Conservation (phyloP, 176 grass and related monocot genomes). For the Oryza punctata region DNA sequence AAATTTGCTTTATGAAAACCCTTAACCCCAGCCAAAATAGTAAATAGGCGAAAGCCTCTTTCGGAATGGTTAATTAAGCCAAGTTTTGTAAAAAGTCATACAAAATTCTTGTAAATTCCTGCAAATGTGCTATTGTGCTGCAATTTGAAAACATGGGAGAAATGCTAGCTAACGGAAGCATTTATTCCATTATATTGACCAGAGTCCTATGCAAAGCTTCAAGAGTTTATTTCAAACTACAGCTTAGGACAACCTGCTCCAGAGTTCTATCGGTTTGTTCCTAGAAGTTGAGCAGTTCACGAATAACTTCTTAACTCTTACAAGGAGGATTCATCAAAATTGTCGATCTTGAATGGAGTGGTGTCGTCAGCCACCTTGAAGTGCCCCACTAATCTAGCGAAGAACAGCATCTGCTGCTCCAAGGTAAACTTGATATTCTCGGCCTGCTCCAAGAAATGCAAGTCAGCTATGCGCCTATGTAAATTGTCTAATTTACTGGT, state of each 20-base stretch:
- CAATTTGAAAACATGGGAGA: neutral
- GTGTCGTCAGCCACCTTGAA: conserved; percentile 82
- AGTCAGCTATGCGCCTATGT: neutral
- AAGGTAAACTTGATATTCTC: conserved; percentile 93
- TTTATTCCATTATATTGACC: neutral
- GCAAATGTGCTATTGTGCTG: neutral
- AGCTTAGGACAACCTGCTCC: neutral
- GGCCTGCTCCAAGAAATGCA: conserved; percentile 56
- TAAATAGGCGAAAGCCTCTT: no score
- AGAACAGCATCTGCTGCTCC: conserved; percentile 92
- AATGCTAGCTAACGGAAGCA: neutral
- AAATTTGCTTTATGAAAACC: no score
- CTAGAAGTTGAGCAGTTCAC: neutral
- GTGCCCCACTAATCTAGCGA: conserved; percentile 69
- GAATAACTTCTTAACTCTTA: neutral
- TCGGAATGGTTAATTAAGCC: no score
- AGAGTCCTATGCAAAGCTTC: neutral
- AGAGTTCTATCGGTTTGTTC: neutral
- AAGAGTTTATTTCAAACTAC: neutral
- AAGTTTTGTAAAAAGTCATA: no score
- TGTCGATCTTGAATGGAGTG: conserved; percentile 82
- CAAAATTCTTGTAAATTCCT: no score
- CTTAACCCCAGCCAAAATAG: no score
- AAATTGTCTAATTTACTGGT: neutral
- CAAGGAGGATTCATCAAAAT: conserved; percentile 47